Evolutionary conservation across 768 basidiomycete genomes (phyloP), one percentile per base, ranked within the genome.

Genomic region (Galerina marginata): DNA sequence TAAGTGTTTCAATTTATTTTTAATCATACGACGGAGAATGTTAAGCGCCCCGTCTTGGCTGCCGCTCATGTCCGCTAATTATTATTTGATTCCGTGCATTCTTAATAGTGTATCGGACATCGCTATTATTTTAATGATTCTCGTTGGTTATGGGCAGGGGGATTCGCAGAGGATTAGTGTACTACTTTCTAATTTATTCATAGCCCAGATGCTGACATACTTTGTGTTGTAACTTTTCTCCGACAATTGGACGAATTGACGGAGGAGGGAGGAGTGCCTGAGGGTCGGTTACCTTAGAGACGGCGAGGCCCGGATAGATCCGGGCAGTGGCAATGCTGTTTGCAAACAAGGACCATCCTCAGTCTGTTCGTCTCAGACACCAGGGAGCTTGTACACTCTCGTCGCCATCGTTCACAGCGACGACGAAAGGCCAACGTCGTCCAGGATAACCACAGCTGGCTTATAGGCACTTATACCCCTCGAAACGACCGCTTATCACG

Each of bases 271-370:
- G 6, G 39, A 40, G 42, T 47, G 46, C 20, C 16, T 11, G 46
- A 47, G 46, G 48, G 23, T 16, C 48, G 56, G 65, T 68, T 65
- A 45, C 66, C 64, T 58, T 65, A 58, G 64, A 23, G 60, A 68
- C 54, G 51, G 52, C 48, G 49, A 56, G 56, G 58, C 25, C 64
- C 64, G 67, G 67, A 64, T 68, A 68, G 67, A 68, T 68, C 66
- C 66, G 66, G 56, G 16, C 57, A 50, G 66, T 61, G 62, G 65
- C 65, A 61, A 61, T 60, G 63, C 55, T 54, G 62, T 52, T 56
- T 55, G 59, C 54, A 63, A 67, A 67, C 64, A 65, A 67, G 63
- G 59, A 55, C 62, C 65, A 62, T 60, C 62, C 52, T 23, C 55
- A 53, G 48, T 52, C 48, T 61, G 52, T 59, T 58, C 55, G 64